Percentiles rank a stretch among this genome's conserved stretches.
These are phyloP conservation scores for Gossypium sturtianum DNA, from an alignment of 345 rosid species.

Conservation along the genomic window DNA sequence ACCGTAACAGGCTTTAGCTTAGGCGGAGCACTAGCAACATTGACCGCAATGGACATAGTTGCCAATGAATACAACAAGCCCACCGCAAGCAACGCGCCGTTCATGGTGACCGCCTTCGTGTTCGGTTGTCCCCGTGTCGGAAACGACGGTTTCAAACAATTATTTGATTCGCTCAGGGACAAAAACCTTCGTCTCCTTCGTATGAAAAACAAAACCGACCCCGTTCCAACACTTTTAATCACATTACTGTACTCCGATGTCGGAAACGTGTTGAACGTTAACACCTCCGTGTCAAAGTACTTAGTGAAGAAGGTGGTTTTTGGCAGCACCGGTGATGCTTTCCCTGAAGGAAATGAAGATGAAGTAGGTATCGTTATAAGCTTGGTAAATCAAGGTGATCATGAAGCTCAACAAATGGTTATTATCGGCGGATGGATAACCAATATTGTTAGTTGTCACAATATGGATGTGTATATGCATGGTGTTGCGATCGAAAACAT, in stretches of 20 bases:
- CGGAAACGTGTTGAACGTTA: slow-evolving; percentile 51
- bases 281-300: slow-evolving; percentile 46
- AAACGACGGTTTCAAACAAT: slow-evolving; percentile 32
- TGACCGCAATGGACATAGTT: slow-evolving; percentile 51
- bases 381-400: not conserved
- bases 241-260: slow-evolving; percentile 33
- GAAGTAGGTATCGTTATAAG: slow-evolving; percentile 26
- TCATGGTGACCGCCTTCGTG: slow-evolving; percentile 46
- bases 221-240: slow-evolving; percentile 32
- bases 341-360: too few relatives aligned
- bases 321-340: too few relatives aligned
- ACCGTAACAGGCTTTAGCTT: slow-evolving; percentile 56
- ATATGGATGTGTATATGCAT: slow-evolving; percentile 14
- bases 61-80: slow-evolving; percentile 45
- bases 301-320: not conserved
- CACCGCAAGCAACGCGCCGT: slow-evolving; percentile 17
- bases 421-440: not conserved
- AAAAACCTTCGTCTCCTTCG: slow-evolving; percentile 43
- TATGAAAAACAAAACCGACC: slow-evolving; percentile 37
- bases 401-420: not conserved
- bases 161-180: slow-evolving; percentile 21
- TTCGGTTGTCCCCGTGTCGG: slow-evolving; percentile 71
- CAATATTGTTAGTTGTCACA: slow-evolving; percentile 33
- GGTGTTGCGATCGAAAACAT: not conserved
- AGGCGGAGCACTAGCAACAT: slow-evolving; percentile 54